These are phyloP conservation scores for Craterostigma plantagineum DNA, from an alignment of 257 asterid genomes.

Conservation along the genomic window DNA sequence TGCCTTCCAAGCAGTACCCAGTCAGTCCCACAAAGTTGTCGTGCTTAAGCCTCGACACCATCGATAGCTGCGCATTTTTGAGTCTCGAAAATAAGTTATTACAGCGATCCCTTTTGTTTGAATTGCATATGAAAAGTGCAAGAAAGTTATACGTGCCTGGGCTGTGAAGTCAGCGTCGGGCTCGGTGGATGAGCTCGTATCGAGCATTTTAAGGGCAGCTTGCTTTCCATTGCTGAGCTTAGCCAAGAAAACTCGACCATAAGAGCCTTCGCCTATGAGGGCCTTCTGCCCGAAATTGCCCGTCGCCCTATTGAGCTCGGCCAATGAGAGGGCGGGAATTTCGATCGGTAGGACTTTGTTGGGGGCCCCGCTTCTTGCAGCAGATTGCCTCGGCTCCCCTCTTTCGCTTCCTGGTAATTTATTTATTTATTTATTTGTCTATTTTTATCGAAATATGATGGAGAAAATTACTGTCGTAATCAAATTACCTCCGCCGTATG, in stretches of 20 bases:
- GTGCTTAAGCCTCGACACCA: constrained; percentile 53
- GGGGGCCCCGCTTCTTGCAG: constrained; percentile 49
- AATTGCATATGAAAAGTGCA: neutral
- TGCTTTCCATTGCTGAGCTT: constrained; percentile 29
- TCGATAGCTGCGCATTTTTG: constrained; percentile 30
- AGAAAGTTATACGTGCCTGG: constrained; percentile 28
- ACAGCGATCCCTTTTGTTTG: too few relatives aligned
- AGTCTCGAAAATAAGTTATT: too few relatives aligned
- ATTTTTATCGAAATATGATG: too few relatives aligned
- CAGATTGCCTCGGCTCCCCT: constrained; percentile 46
- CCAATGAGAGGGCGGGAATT: constrained; percentile 38
- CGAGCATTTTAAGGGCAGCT: constrained; percentile 61
- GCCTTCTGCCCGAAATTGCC: constrained; percentile 42
- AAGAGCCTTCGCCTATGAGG: constrained; percentile 65
- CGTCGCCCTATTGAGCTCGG: constrained; percentile 38
- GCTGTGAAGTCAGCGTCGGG: constrained; percentile 43
- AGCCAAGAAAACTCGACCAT: constrained; percentile 50
- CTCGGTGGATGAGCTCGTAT: constrained; percentile 36
- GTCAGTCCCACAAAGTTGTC: constrained; percentile 51
- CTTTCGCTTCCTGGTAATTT: constrained; percentile 52
- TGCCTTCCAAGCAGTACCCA: constrained; percentile 68
- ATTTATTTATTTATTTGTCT: neutral
- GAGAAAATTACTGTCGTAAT: too few relatives aligned
- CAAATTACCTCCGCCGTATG: too few relatives aligned
- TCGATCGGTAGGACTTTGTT: constrained; percentile 61